Conservation (phyloP, 345 rosid species). For the Pugionium dolabratum region DNA sequence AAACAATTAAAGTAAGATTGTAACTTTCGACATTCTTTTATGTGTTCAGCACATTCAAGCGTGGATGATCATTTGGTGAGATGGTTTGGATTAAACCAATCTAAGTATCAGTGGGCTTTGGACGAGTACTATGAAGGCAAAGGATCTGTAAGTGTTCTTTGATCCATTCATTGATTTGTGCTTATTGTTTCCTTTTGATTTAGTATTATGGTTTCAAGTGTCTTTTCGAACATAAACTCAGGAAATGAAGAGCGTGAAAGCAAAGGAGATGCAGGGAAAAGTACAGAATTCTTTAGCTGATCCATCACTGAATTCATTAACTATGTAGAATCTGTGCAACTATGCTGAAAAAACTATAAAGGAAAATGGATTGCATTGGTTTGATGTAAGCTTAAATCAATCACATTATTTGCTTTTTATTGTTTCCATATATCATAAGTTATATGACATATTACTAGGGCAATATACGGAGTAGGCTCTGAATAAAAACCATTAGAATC, state of each 20-base stretch:
- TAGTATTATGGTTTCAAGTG: background rate
- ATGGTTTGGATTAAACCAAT: slow-evolving; percentile 99
- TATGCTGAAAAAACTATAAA: no score
- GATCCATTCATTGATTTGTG: background rate
- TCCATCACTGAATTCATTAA: no score
- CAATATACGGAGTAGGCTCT: no score
- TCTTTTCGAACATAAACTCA: background rate
- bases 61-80: slow-evolving; percentile 95
- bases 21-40: background rate
- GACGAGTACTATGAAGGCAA: slow-evolving; percentile 90
- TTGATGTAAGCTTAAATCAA: no score
- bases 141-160: slow-evolving; percentile 59
- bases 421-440: no score
- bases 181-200: no score
- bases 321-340: no score
- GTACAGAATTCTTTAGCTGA: slow-evolving; percentile 2
- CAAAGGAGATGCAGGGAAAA: slow-evolving; percentile 40
- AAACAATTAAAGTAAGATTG: background rate
- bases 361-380: no score
- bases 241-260: slow-evolving; percentile 31
- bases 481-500: no score
- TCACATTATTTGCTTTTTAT: no score
- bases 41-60: slow-evolving; percentile 76
- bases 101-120: slow-evolving; percentile 98
- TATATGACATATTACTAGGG: no score